A percentile compares a stretch with the other conserved stretches of the same genome.
Conservation (phyloP, 1,139 yeast species). For the Zhuliangozyma parablackwelliae region DNA sequence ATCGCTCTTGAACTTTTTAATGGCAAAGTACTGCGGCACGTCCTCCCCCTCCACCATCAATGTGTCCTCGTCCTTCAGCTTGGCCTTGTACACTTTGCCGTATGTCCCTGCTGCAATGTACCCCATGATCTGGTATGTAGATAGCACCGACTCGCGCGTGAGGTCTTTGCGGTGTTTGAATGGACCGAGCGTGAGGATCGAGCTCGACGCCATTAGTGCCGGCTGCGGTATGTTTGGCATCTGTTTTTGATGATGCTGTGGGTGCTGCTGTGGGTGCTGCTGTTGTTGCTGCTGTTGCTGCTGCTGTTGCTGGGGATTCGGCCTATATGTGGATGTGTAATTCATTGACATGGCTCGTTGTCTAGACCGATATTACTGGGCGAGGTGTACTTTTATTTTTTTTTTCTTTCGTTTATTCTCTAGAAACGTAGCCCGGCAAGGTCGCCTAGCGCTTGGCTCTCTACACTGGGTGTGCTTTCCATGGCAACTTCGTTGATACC, state of each 20-base stretch:
- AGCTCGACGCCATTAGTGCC: constrained; percentile 60
- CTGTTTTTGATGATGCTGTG: constrained; percentile 4
- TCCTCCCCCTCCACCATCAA: constrained; percentile 3
- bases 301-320: constrained; percentile 1
- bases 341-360: constrained; percentile 5
- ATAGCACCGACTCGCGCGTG: constrained; percentile 65
- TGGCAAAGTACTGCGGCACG: constrained; percentile 55
- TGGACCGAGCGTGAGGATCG: constrained; percentile 68
- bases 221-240: constrained; percentile 28
- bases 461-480: constrained; percentile 2
- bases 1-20: constrained; percentile 92
- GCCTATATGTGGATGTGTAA: neutral
- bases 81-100: constrained; percentile 94
- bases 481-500: constrained; percentile 7
- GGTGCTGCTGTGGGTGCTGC: constrained; percentile 1
- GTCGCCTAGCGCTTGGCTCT: constrained; percentile 7
- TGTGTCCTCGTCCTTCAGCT: constrained; percentile 27
- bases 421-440: constrained; percentile 10
- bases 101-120: constrained; percentile 98
- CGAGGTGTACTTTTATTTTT: neutral
- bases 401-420: neutral
- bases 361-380: neutral
- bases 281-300: constrained; percentile 1
- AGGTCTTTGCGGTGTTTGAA: constrained; percentile 70
- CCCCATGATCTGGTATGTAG: constrained; percentile 83